These are phyloP conservation scores for Fusarium haematococcum DNA, from an alignment of 2,329 filamentous ascomycete genomes.

Conservation along the genomic window DNA sequence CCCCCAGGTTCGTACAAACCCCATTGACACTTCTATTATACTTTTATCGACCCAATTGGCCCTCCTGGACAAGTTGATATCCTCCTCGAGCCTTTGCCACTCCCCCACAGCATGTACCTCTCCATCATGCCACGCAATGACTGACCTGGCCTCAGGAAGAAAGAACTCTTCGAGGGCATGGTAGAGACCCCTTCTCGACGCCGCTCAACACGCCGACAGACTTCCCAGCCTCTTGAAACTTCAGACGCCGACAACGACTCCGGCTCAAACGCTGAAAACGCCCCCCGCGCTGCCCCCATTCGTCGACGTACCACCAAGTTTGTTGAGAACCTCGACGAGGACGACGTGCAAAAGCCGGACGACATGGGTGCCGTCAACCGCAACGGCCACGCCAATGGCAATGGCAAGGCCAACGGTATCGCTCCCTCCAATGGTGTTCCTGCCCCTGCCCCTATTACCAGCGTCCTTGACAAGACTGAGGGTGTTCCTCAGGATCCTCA, in stretches of 20 bases:
- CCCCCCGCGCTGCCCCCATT: constrained; percentile 49
- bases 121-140: constrained; percentile 11
- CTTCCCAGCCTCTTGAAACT: constrained; percentile 57
- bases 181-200: constrained; percentile 66
- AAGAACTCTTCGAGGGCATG: constrained; percentile 72
- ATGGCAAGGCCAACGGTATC: constrained; percentile 47
- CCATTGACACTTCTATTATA: background rate
- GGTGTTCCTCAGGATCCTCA: constrained; percentile 34
- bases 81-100: background rate
- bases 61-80: background rate
- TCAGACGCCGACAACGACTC: constrained; percentile 64
- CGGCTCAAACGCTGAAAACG: constrained; percentile 57
- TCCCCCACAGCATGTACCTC: background rate
- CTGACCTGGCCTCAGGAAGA: constrained; percentile 59
- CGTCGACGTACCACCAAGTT: constrained; percentile 64
- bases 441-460: constrained; percentile 20
- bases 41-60: background rate
- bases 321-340: constrained; percentile 62
- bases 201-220: constrained; percentile 63
- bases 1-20: constrained; percentile 49
- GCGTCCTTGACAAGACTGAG: constrained; percentile 32
- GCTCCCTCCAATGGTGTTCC: constrained; percentile 23
- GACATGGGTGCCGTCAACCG: constrained; percentile 46
- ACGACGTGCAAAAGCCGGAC: constrained; percentile 51
- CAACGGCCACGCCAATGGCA: constrained; percentile 45